These are phyloP conservation scores for Garcia nutans DNA, from an alignment of 345 rosid species.

Conservation along the genomic window DNA sequence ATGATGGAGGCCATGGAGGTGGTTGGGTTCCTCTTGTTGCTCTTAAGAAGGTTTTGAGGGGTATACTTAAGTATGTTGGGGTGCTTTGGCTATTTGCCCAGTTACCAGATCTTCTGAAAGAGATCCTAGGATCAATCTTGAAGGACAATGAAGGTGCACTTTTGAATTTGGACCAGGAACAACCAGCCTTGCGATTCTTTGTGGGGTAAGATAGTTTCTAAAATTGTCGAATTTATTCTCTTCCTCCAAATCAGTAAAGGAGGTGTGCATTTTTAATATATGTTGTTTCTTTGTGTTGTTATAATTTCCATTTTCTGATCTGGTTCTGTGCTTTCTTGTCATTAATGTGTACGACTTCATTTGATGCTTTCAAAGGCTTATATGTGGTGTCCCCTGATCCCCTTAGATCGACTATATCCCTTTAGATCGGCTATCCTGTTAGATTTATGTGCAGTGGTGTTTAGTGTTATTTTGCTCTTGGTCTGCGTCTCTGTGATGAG, in stretches of 20 bases:
- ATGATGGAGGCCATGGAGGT: constrained; percentile 99
- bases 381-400: too few relatives aligned
- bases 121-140: constrained; percentile 90
- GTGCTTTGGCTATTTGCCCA: constrained; percentile 97
- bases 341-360: too few relatives aligned
- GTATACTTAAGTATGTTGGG: constrained; percentile 94
- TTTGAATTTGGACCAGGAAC: constrained; percentile 97
- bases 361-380: too few relatives aligned
- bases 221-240: not conserved
- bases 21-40: constrained; percentile 99
- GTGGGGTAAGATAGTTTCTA: constrained; percentile 68
- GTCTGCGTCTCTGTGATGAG: too few relatives aligned
- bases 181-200: constrained; percentile 96
- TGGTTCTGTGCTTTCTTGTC: too few relatives aligned
- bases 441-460: too few relatives aligned
- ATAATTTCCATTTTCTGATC: too few relatives aligned
- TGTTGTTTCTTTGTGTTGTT: too few relatives aligned
- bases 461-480: too few relatives aligned
- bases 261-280: too few relatives aligned
- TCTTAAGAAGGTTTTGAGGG: constrained; percentile 94
- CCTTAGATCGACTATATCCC: too few relatives aligned
- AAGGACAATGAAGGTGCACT: constrained; percentile 93
- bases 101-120: constrained; percentile 86
- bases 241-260: not conserved
- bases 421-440: too few relatives aligned